Conservation (phyloP, 192 early-diverging fungal genomes). For the Coemansia sp. region DNA sequence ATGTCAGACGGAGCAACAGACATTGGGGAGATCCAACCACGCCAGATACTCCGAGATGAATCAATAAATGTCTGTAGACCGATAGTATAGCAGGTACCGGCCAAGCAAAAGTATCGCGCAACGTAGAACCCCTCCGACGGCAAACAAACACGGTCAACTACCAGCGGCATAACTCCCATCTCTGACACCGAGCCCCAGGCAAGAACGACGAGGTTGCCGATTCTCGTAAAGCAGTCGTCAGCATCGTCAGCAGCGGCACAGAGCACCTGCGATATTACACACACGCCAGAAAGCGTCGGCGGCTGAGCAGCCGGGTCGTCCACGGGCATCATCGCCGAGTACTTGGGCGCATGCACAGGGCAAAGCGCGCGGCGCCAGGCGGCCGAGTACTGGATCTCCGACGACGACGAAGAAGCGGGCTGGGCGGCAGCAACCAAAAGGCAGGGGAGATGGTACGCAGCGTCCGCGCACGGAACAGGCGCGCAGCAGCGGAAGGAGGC, state of each 20-base stretch:
- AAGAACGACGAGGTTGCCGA: conserved; percentile 24
- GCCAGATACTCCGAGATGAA: background rate
- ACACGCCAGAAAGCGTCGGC: conserved; percentile 10
- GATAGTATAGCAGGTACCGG: conserved; percentile 7
- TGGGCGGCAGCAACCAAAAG: conserved; percentile 18
- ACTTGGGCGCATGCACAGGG: conserved; percentile 34
- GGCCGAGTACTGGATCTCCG: conserved; percentile 33
- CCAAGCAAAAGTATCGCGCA: conserved; percentile 16
- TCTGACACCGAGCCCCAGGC: conserved; percentile 7
- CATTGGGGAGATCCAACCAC: conserved; percentile 17
- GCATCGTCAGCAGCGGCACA: too few species aligned
- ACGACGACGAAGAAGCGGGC: background rate
- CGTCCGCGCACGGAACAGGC: conserved; percentile 34
- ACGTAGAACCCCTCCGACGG: conserved; percentile 13
- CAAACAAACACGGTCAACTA: background rate
- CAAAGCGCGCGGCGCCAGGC: conserved; percentile 53
- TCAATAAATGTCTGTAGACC: background rate
- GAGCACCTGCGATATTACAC: background rate
- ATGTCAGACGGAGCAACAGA: background rate
- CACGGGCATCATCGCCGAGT: conserved; percentile 45
- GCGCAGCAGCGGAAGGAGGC: conserved; percentile 56
- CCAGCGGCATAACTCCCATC: background rate
- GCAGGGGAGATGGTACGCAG: conserved; percentile 51
- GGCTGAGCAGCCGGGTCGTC: conserved; percentile 20
- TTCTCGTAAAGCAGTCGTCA: background rate